Base-by-base conservation (phyloP, 1,139 yeast genomes). In the Debaryomyces udenii region DNA sequence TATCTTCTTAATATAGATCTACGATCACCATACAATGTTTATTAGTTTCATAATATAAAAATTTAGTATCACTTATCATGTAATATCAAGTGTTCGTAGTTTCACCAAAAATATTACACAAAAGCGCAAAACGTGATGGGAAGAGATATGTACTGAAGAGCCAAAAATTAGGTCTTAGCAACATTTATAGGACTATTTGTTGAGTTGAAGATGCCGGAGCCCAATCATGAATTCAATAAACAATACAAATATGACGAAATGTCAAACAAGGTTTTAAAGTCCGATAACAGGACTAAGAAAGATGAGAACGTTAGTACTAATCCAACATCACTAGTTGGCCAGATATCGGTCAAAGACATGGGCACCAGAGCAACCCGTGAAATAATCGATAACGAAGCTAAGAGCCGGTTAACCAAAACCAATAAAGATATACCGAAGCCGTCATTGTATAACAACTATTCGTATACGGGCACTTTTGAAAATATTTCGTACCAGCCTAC, bases 271-370 rank as follows among this genome's bases (percentile, higher is more conserved):
- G 91, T 86, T 50, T 71, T 83, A 27, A 72, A 76, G 46, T 76
- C 78, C 48, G 88, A 81, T 51, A 70, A 76, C 34, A 66, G 63
- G 29, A 57, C 68, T 13, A 59, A 69, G 3, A 41, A 44, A 18
- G 66, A 68, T 28, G 68, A 64, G 38, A 80, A 78, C 42, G 62
- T 55, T 18, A 79, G 77, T 9, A 74, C 70, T 7, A 59, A 70
- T 36, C 96, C 96, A 1, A 78, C 78, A 39, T 82, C 95, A 0
- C 66, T 89, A 55, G 77, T 72, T 5, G 96, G 96, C 1, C 79
- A 74, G 43, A 70, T 89, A 16, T 65, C 80, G 2, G 66, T 77
- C 39, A 69, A 70, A 31, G 95, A 88, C 42, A 80, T 89, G 85
- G 96, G 97, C 0, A 56, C 78, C 3, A 60, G 78, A 31, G 74